A percentile compares a stretch with the other conserved stretches of the same genome.
Conservation (phyloP, 139 green algal genomes). For the Eudorina sp. region DNA sequence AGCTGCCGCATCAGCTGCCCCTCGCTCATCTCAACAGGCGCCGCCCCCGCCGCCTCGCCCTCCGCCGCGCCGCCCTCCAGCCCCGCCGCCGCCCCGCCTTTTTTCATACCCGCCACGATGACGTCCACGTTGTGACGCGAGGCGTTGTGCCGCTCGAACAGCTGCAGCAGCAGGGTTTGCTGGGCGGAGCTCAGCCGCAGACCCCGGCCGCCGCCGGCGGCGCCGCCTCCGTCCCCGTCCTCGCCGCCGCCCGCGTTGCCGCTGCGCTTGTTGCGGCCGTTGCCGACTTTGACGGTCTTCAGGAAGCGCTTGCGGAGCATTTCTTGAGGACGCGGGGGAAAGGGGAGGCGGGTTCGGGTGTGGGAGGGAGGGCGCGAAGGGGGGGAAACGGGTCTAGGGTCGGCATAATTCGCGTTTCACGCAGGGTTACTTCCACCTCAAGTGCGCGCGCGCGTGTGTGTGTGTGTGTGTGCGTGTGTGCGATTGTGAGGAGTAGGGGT, state of each 20-base stretch:
- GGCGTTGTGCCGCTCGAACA: constrained; percentile 62
- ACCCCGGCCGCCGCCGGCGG: constrained; percentile 4
- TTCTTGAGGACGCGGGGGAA: constrained; percentile 13
- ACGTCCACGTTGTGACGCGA: constrained; percentile 45
- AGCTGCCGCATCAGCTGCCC: constrained; percentile 50
- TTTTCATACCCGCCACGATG: constrained; percentile 30
- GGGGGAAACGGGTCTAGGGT: background rate
- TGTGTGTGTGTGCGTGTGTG: too few species aligned
- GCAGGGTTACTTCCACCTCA: too few species aligned
- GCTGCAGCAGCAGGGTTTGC: background rate
- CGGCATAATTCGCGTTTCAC: too few species aligned
- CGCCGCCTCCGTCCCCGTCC: background rate
- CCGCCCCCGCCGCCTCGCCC: background rate
- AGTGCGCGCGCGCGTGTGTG: too few species aligned
- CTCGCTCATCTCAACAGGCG: constrained; percentile 9
- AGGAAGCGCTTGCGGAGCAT: constrained; percentile 47
- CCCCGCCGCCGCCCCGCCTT: background rate
- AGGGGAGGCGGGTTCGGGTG: background rate
- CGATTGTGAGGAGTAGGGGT: too few species aligned
- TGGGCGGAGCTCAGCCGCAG: constrained; percentile 27
- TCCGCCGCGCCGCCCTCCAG: background rate
- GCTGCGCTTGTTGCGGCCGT: constrained; percentile 37
- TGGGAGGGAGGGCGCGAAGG: background rate
- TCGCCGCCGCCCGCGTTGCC: background rate
- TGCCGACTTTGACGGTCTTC: constrained; percentile 38